Conservation (phyloP, 148 eudicot species). For the Amaranthus hypochondriacus region DNA sequence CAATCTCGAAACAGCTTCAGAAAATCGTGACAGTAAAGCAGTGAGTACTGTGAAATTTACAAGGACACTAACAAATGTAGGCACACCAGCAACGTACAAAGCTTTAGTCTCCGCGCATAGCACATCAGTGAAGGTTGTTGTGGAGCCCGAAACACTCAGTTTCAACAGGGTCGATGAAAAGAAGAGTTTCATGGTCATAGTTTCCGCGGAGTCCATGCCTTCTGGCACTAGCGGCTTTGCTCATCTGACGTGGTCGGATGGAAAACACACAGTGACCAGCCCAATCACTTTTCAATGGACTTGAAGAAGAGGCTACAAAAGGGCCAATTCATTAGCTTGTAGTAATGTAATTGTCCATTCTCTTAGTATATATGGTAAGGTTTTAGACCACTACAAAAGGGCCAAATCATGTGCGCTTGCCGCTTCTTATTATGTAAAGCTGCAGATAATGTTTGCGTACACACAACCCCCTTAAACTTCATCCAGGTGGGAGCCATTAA, state of each 20-base stretch:
- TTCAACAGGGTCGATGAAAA: conserved; percentile 56
- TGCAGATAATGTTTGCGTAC: no score
- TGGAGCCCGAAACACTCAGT: conserved; percentile 58
- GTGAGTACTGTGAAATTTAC: conserved; percentile 40
- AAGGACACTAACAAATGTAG: conserved; percentile 80
- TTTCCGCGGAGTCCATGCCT: conserved; percentile 69
- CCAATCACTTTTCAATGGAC: conserved; percentile 77
- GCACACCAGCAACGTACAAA: conserved; percentile 62
- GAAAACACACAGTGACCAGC: conserved; percentile 63
- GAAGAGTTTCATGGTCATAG: conserved; percentile 59
- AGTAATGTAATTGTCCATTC: neutral
- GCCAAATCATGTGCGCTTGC: no score
- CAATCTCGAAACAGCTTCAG: conserved; percentile 50
- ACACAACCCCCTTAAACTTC: no score
- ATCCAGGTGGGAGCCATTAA: no score
- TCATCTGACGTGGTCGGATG: conserved; percentile 67
- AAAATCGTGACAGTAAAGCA: conserved; percentile 40
- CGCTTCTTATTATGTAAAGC: no score
- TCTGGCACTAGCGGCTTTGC: conserved; percentile 72
- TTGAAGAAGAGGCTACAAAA: conserved; percentile 23
- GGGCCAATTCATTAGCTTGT: neutral
- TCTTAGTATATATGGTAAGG: neutral
- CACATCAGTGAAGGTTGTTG: conserved; percentile 46
- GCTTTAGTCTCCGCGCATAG: conserved; percentile 47
- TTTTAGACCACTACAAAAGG: neutral